Evolutionary conservation across 768 basidiomycete genomes (phyloP).

Genomic region (Lyophyllum shimeji): DNA sequence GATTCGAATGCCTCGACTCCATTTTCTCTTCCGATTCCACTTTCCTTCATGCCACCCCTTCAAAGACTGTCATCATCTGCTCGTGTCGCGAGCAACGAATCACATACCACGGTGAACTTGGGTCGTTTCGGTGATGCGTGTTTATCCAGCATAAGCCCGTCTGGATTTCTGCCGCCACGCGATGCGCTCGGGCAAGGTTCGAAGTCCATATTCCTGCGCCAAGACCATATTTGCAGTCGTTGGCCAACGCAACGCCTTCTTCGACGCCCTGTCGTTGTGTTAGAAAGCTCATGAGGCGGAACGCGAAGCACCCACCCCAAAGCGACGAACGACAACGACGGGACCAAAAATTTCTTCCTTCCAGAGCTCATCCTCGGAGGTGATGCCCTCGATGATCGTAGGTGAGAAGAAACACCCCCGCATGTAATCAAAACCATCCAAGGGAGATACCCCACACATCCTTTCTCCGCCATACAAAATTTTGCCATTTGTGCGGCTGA

Average conservation of each 20-base stretch:
- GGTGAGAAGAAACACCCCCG: constrained; percentile 78
- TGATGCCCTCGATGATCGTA: constrained; percentile 66
- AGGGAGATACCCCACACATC: constrained; percentile 57
- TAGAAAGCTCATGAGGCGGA: neutral
- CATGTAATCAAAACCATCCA: constrained; percentile 75
- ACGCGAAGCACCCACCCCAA: constrained; percentile 27
- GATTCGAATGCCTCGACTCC: constrained; percentile 79
- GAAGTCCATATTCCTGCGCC: constrained; percentile 83
- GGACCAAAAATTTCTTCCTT: constrained; percentile 86
- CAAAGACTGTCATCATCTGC: neutral
- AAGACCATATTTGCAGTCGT: constrained; percentile 76
- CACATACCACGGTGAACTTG: constrained; percentile 80
- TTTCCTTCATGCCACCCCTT: constrained; percentile 90
- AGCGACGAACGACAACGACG: constrained; percentile 64
- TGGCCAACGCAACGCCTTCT: constrained; percentile 70
- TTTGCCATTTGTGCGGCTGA: constrained; percentile 43
- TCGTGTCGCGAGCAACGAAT: neutral
- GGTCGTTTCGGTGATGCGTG: constrained; percentile 87
- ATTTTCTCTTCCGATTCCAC: constrained; percentile 86
- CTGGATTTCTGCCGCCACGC: constrained; percentile 67
- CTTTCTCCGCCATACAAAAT: constrained; percentile 65
- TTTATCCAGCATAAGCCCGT: constrained; percentile 87
- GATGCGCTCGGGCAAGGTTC: constrained; percentile 73
- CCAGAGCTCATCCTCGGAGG: constrained; percentile 65
- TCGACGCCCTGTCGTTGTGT: constrained; percentile 46